phyloP scores from a whole-genome alignment of 495 filamentous ascomycete genomes.

The Hypoxylon lienhwacheense region DNA sequence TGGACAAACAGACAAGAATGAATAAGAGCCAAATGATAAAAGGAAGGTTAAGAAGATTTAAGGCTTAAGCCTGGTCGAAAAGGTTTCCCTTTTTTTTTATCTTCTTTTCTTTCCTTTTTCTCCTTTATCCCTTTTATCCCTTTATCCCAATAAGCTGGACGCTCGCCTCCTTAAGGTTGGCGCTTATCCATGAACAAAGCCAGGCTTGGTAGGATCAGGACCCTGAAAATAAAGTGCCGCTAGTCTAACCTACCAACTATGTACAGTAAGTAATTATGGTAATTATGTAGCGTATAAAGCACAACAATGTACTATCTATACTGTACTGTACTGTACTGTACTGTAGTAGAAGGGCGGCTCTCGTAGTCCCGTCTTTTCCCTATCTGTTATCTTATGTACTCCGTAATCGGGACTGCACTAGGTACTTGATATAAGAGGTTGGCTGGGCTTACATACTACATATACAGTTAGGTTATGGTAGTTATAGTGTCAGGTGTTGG shows the following conservation, averaged over 20 bases:
- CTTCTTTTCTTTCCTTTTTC: no score
- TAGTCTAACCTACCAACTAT: not conserved
- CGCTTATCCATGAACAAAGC: slow-evolving; percentile 11
- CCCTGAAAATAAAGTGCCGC: not conserved
- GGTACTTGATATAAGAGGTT: not conserved
- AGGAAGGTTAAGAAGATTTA: no score
- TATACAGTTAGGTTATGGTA: not conserved
- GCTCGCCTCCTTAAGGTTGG: slow-evolving; percentile 11
- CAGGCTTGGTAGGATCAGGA: not conserved
- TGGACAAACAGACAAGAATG: no score
- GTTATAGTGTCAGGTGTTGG: no score
- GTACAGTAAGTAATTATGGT: not conserved
- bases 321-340: no score
- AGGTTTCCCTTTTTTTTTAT: no score
- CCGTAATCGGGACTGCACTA: slow-evolving; percentile 17
- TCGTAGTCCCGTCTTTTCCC: slow-evolving; percentile 14
- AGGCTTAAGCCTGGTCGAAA: no score
- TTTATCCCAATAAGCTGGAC: slow-evolving; percentile 19
- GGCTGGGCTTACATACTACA: not conserved
- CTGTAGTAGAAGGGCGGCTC: slow-evolving; percentile 28
- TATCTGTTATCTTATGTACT: slow-evolving; percentile 31
- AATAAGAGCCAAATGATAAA: no score
- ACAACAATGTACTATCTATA: no score
- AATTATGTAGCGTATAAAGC: slow-evolving; percentile 12
- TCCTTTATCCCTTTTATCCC: no score